Base-by-base conservation (phyloP, 2,329 filamentous ascomycete genomes). In the Bipolaris cookei region DNA sequence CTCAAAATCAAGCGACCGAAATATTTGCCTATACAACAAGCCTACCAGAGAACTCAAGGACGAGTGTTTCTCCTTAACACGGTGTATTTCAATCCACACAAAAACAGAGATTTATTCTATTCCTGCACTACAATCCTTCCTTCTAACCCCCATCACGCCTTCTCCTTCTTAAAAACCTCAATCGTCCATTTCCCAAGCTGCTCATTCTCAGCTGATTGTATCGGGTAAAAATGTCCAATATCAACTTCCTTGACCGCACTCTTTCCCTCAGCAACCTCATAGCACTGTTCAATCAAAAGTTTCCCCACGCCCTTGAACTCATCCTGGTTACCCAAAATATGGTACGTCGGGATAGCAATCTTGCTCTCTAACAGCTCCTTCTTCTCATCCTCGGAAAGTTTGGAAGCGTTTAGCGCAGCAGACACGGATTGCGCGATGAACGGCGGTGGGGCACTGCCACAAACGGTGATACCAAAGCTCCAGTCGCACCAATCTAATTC, bases 171-270 rank as follows among this genome's bases (percentile, higher is more conserved):
- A 20, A 54, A 28, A 5, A 51, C 34, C 20, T 48, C 52, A n/a
- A 67, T 16, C 32, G 70, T 56, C 70, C 71, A 75, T 13, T 70
- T 59, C 42, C 37, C 61, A 16, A 76, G 64, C 47, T 50, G 59
- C 60, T 75, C 61, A 13, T 51, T 74, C 48, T 77, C 72, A 50
- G 74, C 74, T 1, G 61, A 39, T 32, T 51, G 48, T 18, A 67
- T 62, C 1, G 76, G 76, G 59, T 78, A 72, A 63, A 74, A 65
- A 70, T 78, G 76, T 1, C 74, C 74, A 59, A 73, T 75, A 4
- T 72, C 65, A 59, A 68, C 72, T 42, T 62, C 61, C 50, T 64
- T 50, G 0, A 71, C 59, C 34, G 63, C 60, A 30, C 65, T 70
- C 52, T 58, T 70, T 14, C 69, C 71, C 30, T 64, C 63, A 0